These are phyloP conservation scores for Picea sitchensis DNA, from an alignment of 75 land plant genomes.

Conservation along the genomic window DNA sequence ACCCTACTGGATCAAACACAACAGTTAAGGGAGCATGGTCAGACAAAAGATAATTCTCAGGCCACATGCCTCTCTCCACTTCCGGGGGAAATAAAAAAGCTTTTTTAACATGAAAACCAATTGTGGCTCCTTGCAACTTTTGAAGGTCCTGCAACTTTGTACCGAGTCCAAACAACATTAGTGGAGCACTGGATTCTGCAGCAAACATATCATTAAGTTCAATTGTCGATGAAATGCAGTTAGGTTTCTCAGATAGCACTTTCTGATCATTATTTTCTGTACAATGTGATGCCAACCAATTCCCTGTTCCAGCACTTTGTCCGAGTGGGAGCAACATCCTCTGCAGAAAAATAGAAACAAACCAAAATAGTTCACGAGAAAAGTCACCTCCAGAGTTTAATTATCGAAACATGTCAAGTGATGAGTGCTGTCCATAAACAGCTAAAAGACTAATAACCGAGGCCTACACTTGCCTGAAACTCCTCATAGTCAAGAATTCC, in stretches of 20 bases:
- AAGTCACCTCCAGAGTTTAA: neutral
- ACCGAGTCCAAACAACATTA: neutral
- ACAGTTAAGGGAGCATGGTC: constrained; percentile 90
- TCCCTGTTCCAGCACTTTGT: neutral
- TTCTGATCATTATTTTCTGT: neutral
- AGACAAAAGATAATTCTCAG: constrained; percentile 76
- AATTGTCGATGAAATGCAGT: neutral
- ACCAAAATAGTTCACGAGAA: neutral
- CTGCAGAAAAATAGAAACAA: neutral
- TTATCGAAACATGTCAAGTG: neutral
- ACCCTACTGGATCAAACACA: constrained; percentile 37
- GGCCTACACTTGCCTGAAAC: constrained; percentile 40
- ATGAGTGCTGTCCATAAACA: neutral
- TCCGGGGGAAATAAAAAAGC: constrained; percentile 82
- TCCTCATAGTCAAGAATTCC: constrained; percentile 56
- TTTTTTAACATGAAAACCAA: constrained; percentile 65
- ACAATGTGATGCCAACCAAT: neutral
- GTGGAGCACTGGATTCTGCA: neutral
- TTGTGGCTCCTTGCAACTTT: constrained; percentile 14
- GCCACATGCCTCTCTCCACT: constrained; percentile 89
- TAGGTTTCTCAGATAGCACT: neutral
- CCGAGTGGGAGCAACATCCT: neutral
- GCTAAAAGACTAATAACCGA: neutral
- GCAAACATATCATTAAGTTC: neutral
- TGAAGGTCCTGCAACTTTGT: neutral